Evolutionary conservation across 1,284 basidiomycete species (phyloP).

Genomic region (Trametes versicolor): DNA sequence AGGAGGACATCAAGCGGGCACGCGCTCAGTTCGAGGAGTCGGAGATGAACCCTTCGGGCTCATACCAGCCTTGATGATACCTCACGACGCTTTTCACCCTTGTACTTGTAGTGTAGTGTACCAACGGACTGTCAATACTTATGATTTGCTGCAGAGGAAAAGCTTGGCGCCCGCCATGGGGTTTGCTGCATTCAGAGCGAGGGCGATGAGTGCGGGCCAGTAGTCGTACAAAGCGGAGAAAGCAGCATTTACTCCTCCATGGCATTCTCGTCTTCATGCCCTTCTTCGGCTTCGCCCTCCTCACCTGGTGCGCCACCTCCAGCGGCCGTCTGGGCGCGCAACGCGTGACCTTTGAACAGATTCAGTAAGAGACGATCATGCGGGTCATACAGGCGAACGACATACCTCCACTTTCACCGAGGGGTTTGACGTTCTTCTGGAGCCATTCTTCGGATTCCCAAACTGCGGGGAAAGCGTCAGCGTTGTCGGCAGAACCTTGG

Average conservation of each 20-base stretch:
- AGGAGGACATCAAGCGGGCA: slow-evolving; percentile 92
- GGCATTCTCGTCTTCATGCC: slow-evolving; percentile 54
- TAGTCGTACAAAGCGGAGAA: neutral
- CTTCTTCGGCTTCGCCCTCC: slow-evolving; percentile 39
- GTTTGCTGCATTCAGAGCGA: neutral
- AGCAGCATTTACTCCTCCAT: slow-evolving; percentile 65
- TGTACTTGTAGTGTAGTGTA: slow-evolving; percentile 28
- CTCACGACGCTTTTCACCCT: slow-evolving; percentile 2
- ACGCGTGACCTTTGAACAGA: slow-evolving; percentile 52
- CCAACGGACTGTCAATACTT: neutral
- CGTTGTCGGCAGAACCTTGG: slow-evolving; percentile 26
- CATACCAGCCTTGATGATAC: slow-evolving; percentile 45
- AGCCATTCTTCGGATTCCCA: slow-evolving; percentile 92
- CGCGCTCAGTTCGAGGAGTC: slow-evolving; percentile 80
- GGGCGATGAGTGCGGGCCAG: too few relatives aligned
- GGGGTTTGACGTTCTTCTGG: slow-evolving; percentile 74
- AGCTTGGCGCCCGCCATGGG: neutral
- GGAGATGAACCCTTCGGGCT: slow-evolving; percentile 63
- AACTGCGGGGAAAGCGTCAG: slow-evolving; percentile 54
- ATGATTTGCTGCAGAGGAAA: neutral
- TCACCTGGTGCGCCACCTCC: slow-evolving; percentile 41
- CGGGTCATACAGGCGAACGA: slow-evolving; percentile 21
- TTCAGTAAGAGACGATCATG: slow-evolving; percentile 22
- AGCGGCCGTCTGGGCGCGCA: slow-evolving; percentile 52
- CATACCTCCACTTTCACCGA: slow-evolving; percentile 75